Evolutionary conservation across 2,329 filamentous ascomycete genomes (phyloP), one percentile per base, ranked within the genome.

Genomic region (Alternaria metachromatica): DNA sequence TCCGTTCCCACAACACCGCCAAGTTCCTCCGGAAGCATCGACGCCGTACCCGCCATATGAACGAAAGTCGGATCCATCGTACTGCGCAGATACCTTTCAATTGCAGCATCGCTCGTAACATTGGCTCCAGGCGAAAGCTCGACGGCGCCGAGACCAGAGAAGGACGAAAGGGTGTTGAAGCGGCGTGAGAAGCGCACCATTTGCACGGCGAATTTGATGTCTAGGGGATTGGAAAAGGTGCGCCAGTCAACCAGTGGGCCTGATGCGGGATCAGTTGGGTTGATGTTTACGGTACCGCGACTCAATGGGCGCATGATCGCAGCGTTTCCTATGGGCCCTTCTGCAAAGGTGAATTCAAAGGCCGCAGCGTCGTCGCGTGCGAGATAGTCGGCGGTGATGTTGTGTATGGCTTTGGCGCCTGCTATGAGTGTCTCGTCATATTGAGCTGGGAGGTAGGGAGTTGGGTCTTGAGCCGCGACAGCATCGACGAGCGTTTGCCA

Each of bases 261-360:
- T 13, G 57, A 54, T 8, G 77, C 70, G 49, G 20, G 30, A n/a
- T 78, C 65, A 20, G 72, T 60, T 9, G 73, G 72, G 59, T 78
- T 73, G 43, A 80, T 73, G 23, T 69, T 70, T 26, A 80, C 73
- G n/a, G 74, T 75, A 13, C 79, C 79, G 41, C 55, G 45, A 12
- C 44, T 50, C 20, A 58, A 50, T 2, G 55, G 45, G 10, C 48
- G 45, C 55, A 64, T 28, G 15, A 68, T 46, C 9, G 60, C 61
- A 21, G 58, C 56, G 15, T 12, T 59, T n/a, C 57, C 60, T 33
- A 65, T 54, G 13, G 53, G 56, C 1, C 58, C 67, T 30, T 21
- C 58, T 41, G n/a, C 58, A 54, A 67, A 75, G 23, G 62, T 68
- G 55, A 69, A 71, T 30, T 75, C 72, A 37, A 72, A 72, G 25